phyloP scores from a whole-genome alignment of 768 basidiomycete genomes.

The Amanita jacksonii region DNA sequence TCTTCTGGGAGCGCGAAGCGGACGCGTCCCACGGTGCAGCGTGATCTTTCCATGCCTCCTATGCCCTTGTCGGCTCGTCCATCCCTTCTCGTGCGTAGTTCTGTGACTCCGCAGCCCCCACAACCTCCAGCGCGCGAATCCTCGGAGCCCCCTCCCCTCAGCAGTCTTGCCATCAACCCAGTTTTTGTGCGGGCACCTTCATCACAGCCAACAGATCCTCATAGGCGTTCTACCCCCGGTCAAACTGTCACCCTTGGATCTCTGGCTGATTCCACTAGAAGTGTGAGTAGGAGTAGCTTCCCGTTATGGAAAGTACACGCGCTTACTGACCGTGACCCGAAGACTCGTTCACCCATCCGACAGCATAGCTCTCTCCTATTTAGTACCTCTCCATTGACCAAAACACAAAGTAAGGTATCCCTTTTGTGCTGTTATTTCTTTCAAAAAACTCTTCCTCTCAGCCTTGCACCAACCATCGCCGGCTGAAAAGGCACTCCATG shows the following conservation, averaged over 20 bases:
- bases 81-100: constrained; percentile 55
- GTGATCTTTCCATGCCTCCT: constrained; percentile 40
- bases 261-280: constrained; percentile 46
- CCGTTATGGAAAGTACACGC: background rate
- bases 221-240: constrained; percentile 20
- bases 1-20: constrained; percentile 33
- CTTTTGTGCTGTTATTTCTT: background rate
- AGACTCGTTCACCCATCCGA: constrained; percentile 38
- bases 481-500: constrained; percentile 60
- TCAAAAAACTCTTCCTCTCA: constrained; percentile 2
- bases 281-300: constrained; percentile 28
- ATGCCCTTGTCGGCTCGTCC: constrained; percentile 30
- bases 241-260: constrained; percentile 45
- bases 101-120: constrained; percentile 59
- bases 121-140: constrained; percentile 29
- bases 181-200: constrained; percentile 58
- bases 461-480: constrained; percentile 28
- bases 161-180: constrained; percentile 52
- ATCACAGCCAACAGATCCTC: constrained; percentile 18
- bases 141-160: constrained; percentile 65
- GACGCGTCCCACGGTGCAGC: constrained; percentile 20
- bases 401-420: constrained; percentile 8
- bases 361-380: constrained; percentile 47
- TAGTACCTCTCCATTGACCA: constrained; percentile 26
- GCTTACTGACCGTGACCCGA: constrained; percentile 2